Evolutionary conservation across 108 stramenopile species (phyloP).

Genomic region (Fragilaria crotonensis): DNA sequence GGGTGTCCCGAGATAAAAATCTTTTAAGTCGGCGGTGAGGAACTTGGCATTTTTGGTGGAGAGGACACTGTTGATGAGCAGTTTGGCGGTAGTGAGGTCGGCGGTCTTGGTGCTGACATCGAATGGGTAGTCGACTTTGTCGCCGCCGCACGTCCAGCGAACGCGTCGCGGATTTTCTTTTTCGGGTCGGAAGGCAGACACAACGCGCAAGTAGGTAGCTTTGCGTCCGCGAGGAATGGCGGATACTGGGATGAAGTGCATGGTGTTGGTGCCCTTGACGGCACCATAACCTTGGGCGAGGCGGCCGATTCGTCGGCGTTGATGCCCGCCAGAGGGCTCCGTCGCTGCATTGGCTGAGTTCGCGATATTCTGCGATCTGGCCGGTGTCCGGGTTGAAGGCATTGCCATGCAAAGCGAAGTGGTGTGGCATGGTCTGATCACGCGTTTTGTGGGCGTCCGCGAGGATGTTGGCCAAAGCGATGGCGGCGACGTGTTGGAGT

Average conservation of each 20-base stretch:
- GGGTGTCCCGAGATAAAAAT: too few species aligned
- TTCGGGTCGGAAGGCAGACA: slow-evolving; percentile 12
- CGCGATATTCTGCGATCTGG: slow-evolving; percentile 10
- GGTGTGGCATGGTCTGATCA: too few species aligned
- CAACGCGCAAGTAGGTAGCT: slow-evolving; percentile 20
- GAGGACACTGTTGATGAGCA: slow-evolving; percentile 39
- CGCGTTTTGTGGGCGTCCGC: too few species aligned
- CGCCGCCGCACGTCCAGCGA: slow-evolving; percentile 26
- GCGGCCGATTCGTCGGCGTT: too few species aligned
- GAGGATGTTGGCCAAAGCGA: too few species aligned
- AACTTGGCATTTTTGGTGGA: slow-evolving; percentile 15
- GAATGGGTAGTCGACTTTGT: slow-evolving; percentile 30
- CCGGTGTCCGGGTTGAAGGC: slow-evolving; percentile 13
- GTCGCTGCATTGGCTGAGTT: too few species aligned
- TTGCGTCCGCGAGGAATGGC: slow-evolving; percentile 16
- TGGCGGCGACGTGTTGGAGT: too few species aligned
- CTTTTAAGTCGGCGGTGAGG: too few species aligned
- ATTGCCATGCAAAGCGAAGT: too few species aligned
- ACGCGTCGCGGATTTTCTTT: slow-evolving; percentile 14
- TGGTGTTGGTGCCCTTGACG: slow-evolving; percentile 17
- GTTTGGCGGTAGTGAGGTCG: slow-evolving; percentile 33
- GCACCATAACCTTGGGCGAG: too few species aligned
- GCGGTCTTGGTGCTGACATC: too few species aligned
- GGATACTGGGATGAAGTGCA: slow-evolving; percentile 14
- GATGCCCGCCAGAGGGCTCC: neutral